Conservation (phyloP, 176 grass and related monocot species). For the Carex myosuroides region DNA sequence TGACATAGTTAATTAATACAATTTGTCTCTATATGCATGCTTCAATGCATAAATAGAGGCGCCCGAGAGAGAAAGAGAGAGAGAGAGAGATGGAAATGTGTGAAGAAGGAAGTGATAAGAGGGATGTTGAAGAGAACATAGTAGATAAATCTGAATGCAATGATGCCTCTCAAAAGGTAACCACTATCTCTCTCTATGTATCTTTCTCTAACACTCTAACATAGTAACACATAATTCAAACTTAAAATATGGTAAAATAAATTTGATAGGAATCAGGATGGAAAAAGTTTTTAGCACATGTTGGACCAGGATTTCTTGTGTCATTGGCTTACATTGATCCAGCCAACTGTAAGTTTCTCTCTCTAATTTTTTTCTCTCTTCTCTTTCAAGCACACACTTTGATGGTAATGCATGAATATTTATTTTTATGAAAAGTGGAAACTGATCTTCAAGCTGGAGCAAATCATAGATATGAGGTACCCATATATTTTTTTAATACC, state of each 20-base stretch:
- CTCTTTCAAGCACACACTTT: background rate
- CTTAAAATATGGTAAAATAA: background rate
- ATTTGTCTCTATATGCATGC: conserved; percentile 3
- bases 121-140: conserved; percentile 16
- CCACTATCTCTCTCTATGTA: background rate
- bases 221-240: background rate
- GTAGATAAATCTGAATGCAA: conserved; percentile 9
- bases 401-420: background rate
- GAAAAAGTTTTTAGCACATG: conserved; percentile 67
- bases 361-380: background rate
- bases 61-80: conserved; percentile 3
- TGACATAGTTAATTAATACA: background rate
- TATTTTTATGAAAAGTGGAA: conserved; percentile 41
- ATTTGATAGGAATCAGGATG: conserved; percentile 48
- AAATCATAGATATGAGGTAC: conserved; percentile 72
- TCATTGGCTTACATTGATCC: conserved; percentile 91
- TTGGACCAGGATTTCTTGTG: conserved; percentile 92
- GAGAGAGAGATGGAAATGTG: conserved; percentile 12
- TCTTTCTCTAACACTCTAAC: background rate
- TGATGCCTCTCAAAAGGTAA: conserved; percentile 17
- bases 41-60: conserved; percentile 5
- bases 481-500: background rate
- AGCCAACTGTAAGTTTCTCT: conserved; percentile 52
- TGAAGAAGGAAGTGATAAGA: background rate
- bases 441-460: conserved; percentile 73